phyloP scores from a whole-genome alignment of 768 basidiomycete species.

The Psilocybe sp. region DNA sequence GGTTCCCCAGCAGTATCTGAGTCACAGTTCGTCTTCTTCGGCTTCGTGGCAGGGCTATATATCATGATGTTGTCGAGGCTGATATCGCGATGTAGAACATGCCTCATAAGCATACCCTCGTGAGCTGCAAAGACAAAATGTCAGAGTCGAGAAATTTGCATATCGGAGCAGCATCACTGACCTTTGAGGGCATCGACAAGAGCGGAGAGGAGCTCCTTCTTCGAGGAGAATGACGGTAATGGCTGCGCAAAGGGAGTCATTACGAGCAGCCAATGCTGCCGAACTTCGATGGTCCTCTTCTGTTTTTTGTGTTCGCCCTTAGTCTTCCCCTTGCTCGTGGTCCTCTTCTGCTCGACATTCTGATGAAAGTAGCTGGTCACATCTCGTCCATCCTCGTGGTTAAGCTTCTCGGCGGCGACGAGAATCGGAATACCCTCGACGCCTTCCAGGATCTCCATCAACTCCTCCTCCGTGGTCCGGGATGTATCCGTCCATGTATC shows the following conservation, averaged over 20 bases:
- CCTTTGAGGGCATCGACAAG: slow-evolving; percentile 5
- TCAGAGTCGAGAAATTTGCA: too few relatives aligned
- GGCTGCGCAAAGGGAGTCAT: slow-evolving; percentile 1
- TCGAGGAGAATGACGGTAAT: not conserved
- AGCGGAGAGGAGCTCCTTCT: slow-evolving; percentile 1
- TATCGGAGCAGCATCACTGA: not conserved
- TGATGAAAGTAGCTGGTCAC: not conserved
- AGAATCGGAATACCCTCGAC: slow-evolving; percentile 1
- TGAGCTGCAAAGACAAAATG: not conserved
- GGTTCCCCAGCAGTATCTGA: too few relatives aligned
- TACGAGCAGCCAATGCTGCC: not conserved
- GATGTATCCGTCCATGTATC: not conserved
- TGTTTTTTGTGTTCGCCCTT: too few relatives aligned
- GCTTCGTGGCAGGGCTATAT: not conserved
- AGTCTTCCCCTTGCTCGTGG: not conserved
- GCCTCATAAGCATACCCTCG: not conserved
- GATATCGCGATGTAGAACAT: slow-evolving; percentile 22
- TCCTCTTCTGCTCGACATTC: not conserved
- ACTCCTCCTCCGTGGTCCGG: not conserved
- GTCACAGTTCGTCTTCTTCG: too few relatives aligned
- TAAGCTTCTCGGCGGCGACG: not conserved
- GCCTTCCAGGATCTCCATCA: not conserved
- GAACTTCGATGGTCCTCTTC: not conserved
- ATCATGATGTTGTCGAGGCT: slow-evolving; percentile 20
- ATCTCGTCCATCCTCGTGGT: not conserved